Conservation (phyloP, 2,329 filamentous ascomycete genomes). For the Penicillium sumatraense region DNA sequence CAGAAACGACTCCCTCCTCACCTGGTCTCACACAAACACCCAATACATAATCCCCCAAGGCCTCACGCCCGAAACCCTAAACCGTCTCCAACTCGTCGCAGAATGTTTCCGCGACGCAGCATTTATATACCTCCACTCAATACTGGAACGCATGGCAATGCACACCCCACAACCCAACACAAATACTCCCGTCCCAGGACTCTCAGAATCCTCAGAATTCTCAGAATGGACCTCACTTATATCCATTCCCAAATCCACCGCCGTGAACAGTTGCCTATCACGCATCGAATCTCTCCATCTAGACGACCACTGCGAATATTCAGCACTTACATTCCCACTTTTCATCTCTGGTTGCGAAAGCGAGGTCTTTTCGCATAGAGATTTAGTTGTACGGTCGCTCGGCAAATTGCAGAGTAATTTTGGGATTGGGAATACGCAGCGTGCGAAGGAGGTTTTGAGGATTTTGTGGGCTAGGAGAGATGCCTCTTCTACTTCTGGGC, state of each 20-base stretch:
- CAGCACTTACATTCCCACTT: constrained; percentile 43
- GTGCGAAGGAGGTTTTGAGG: constrained; percentile 36
- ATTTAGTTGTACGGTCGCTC: constrained; percentile 32
- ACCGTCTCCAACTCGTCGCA: constrained; percentile 40
- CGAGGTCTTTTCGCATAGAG: constrained; percentile 24
- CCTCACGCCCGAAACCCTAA: constrained; percentile 30
- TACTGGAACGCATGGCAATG: constrained; percentile 33
- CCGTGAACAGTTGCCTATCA: constrained; percentile 32
- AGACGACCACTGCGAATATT: constrained; percentile 41
- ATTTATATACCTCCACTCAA: constrained; percentile 43
- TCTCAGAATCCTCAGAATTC: too few species aligned
- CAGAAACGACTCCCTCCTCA: constrained; percentile 38
- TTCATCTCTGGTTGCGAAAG: constrained; percentile 43
- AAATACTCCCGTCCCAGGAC: neutral
- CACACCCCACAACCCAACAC: neutral
- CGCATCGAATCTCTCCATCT: constrained; percentile 33
- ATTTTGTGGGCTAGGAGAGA: constrained; percentile 33
- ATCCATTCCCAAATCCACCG: constrained; percentile 32
- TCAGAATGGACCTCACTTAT: constrained; percentile 24
- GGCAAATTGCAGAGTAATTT: constrained; percentile 38
- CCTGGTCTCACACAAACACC: constrained; percentile 34
- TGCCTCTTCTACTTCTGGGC: constrained; percentile 1
- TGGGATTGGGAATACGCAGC: constrained; percentile 40
- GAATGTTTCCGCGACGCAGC: constrained; percentile 44
- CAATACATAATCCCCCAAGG: constrained; percentile 38